Evolutionary conservation across 2,329 filamentous ascomycete species (phyloP), one percentile per base, ranked within the genome.

Genomic region (Myriosclerotinia duriaeana): DNA sequence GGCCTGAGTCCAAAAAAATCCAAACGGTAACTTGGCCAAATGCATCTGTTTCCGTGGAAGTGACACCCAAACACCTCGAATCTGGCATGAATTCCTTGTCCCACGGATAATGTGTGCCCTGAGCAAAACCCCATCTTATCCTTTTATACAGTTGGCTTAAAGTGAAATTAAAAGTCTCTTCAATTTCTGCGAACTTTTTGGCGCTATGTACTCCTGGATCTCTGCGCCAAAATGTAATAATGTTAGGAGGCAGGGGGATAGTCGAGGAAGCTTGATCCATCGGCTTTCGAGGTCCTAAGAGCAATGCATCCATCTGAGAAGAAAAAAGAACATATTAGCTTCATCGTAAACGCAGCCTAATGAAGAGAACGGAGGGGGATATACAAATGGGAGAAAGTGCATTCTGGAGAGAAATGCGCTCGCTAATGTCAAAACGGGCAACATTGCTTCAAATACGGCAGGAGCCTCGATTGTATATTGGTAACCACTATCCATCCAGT

Each of bases 341-440:
- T 61, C 3, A 12, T 20, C n/a, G 20, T 52, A 6, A 38, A 36
- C 30, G 3, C 2, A 26, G n/a, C 6, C 2, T 3, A 38, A 1
- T 1, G 40, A 46, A 30, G 6, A 14, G n/a, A 20, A 46, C 5
- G 3, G 7, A 12, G n/a, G 22, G 48, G 30, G 15, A 14, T 20
- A 48, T 64, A 64, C 62, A 64, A 40, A 56, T 12, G 40, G 52
- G 20, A 56, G 7, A 42, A 17, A 12, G 17, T 56, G 42, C 42
- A 52, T 22, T 38, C 66, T 67, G n/a, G 53, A 66, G 26, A 72
- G 50, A 26, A 69, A 74, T 14, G 64, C 76, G 0, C 64, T 73
- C 4, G 74, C 75, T 0, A 73, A 72, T 14, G 77, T 75, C 22
- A 72, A 56, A 30, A 36, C 44, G 15, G 71, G 70, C 40, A 67